Evolutionary conservation across 495 filamentous ascomycete genomes (phyloP).

Genomic region (Aspergillus incahuasiensis): DNA sequence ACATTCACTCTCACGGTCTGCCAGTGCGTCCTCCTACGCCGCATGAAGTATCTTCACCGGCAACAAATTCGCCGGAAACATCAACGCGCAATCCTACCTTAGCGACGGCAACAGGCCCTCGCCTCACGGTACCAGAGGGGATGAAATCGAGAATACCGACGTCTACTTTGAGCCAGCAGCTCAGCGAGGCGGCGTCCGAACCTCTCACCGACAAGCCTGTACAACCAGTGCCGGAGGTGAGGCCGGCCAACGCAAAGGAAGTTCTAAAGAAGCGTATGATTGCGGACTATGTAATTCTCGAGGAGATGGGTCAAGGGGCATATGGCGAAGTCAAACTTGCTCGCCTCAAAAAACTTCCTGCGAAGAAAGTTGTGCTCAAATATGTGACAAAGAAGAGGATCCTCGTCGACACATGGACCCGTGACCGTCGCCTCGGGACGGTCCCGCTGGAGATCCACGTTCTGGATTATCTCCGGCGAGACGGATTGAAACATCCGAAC

Average conservation of each 20-base stretch:
- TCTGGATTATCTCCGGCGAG: slow-evolving; percentile 84
- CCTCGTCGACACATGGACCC: slow-evolving; percentile 97
- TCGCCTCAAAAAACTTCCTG: slow-evolving; percentile 71
- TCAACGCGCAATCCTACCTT: slow-evolving; percentile 13
- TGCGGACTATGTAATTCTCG: slow-evolving; percentile 83
- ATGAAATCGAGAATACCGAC: slow-evolving; percentile 47
- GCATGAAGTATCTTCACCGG: slow-evolving; percentile 15
- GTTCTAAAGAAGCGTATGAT: slow-evolving; percentile 68
- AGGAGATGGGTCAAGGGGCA: slow-evolving; percentile 98
- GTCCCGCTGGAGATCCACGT: slow-evolving; percentile 98
- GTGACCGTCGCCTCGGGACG: slow-evolving; percentile 90
- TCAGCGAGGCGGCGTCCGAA: slow-evolving; percentile 63
- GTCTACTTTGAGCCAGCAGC: slow-evolving; percentile 67
- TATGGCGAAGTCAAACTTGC: slow-evolving; percentile 97
- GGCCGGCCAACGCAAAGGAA: slow-evolving; percentile 30
- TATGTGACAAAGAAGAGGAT: slow-evolving; percentile 97
- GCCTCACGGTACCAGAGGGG: slow-evolving; percentile 13
- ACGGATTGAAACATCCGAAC: slow-evolving; percentile 85
- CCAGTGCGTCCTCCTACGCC: slow-evolving; percentile 45
- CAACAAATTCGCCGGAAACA: slow-evolving; percentile 15
- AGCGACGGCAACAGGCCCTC: slow-evolving; percentile 7
- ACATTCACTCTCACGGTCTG: slow-evolving; percentile 71
- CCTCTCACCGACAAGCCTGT: slow-evolving; percentile 47
- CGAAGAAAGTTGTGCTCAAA: slow-evolving; percentile 88
- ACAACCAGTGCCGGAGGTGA: slow-evolving; percentile 36